Conservation (phyloP, 1,284 basidiomycete genomes). For the Xanthoconium separans region DNA sequence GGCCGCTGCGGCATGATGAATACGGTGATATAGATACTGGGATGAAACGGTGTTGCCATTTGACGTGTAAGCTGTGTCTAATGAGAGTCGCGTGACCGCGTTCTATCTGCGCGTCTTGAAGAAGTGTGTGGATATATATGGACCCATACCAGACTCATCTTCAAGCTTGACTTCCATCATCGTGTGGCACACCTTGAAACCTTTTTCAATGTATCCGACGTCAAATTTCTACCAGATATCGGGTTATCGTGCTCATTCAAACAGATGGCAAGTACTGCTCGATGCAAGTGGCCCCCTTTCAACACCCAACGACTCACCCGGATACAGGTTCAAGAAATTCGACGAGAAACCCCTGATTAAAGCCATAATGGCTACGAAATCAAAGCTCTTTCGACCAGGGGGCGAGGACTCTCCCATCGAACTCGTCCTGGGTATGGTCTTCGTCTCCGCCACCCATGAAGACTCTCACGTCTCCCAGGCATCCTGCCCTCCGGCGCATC, state of each 20-base stretch:
- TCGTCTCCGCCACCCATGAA: no score
- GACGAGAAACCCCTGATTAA: slow-evolving; percentile 24
- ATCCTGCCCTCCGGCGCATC: slow-evolving; percentile 33
- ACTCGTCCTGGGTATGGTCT: slow-evolving; percentile 26
- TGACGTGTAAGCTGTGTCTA: not conserved
- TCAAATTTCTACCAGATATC: slow-evolving; percentile 29
- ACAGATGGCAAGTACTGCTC: slow-evolving; percentile 22
- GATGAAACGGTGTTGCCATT: not conserved
- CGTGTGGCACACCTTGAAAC: not conserved
- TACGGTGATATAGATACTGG: not conserved
- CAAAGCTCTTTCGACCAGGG: slow-evolving; percentile 20
- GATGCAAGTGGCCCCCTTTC: not conserved
- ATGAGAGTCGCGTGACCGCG: slow-evolving; percentile 11
- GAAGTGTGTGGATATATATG: no score
- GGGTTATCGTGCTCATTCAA: slow-evolving; percentile 30
- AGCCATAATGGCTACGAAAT: slow-evolving; percentile 8
- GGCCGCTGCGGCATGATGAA: slow-evolving; percentile 4
- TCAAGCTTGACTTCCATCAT: not conserved
- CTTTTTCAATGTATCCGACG: slow-evolving; percentile 14
- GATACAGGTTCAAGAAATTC: slow-evolving; percentile 30
- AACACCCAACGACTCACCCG: not conserved
- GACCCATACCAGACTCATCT: not conserved
- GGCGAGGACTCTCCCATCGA: slow-evolving; percentile 28
- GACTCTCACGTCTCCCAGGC: slow-evolving; percentile 11
- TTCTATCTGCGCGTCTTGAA: not conserved